A percentile compares a stretch with the other conserved stretches of the same genome.
Evolutionary conservation across 257 asterid genomes (phyloP).

Genomic region (Scutellaria galericulata): DNA sequence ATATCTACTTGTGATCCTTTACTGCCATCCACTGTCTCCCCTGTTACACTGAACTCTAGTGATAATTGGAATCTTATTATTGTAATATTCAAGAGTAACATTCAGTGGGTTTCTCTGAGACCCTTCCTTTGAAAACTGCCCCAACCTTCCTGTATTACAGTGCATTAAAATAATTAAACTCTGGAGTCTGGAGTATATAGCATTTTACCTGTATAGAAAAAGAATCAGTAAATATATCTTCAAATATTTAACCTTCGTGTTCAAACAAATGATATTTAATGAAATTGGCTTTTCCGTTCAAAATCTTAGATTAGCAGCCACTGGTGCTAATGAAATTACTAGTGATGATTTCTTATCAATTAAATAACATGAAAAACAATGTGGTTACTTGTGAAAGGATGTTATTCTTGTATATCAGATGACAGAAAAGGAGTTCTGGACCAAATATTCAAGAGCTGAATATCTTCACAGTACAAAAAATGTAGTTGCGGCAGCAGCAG

Average conservation of each 20-base stretch:
- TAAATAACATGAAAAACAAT: too few relatives aligned
- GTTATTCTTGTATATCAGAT: constrained; percentile 54
- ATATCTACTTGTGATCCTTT: constrained; percentile 32
- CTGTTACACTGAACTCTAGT: constrained; percentile 12
- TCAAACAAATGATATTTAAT: too few relatives aligned
- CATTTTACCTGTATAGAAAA: constrained; percentile 20
- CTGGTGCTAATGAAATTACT: too few relatives aligned
- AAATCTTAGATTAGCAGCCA: too few relatives aligned
- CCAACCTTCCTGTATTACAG: not conserved
- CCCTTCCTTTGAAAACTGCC: constrained; percentile 27
- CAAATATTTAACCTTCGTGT: not conserved
- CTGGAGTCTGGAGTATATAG: constrained; percentile 26
- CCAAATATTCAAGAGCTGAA: constrained; percentile 95
- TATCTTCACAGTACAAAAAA: constrained; percentile 93
- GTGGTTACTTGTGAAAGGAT: not conserved
- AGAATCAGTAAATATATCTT: constrained; percentile 17
- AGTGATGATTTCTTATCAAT: too few relatives aligned
- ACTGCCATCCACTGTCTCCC: not conserved
- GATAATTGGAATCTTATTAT: constrained; percentile 11
- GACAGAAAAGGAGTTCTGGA: constrained; percentile 97
- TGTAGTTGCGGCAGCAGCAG: constrained; percentile 95
- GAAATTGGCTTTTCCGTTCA: too few relatives aligned
- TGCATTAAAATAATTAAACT: not conserved
- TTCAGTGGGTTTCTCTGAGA: constrained; percentile 7
- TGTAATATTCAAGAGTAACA: constrained; percentile 17